phyloP scores from a whole-genome alignment of 2,329 filamentous ascomycete genomes.

The Fusarium sp. region DNA sequence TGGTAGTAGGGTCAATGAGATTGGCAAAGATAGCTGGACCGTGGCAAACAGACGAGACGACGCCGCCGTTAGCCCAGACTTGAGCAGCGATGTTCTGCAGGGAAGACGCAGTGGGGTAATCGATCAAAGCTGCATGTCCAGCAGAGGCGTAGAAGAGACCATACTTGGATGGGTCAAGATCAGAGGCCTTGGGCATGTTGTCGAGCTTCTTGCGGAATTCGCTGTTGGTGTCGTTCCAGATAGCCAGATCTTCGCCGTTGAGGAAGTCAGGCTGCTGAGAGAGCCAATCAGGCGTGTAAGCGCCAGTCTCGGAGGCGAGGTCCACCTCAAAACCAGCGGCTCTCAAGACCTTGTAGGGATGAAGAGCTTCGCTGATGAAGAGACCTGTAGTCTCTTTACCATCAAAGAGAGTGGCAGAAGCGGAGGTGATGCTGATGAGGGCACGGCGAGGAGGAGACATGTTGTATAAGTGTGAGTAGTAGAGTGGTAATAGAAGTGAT shows the following conservation, averaged over 20 bases:
- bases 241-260: constrained; percentile 9
- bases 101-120: constrained; percentile 10
- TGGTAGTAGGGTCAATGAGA: constrained; percentile 2
- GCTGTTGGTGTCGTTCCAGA: constrained; percentile 54
- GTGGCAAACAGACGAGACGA: constrained; percentile 17
- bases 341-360: constrained; percentile 11
- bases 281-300: constrained; percentile 16
- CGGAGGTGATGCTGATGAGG: constrained; percentile 26
- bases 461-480: not conserved
- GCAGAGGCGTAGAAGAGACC: constrained; percentile 37
- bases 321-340: constrained; percentile 16
- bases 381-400: constrained; percentile 20
- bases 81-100: constrained; percentile 15
- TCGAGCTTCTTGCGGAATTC: constrained; percentile 60
- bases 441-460: constrained; percentile 24
- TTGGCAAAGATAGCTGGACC: constrained; percentile 18
- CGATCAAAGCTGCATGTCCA: constrained; percentile 19
- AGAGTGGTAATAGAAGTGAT: not conserved
- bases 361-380: constrained; percentile 10
- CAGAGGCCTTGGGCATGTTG: constrained; percentile 52
- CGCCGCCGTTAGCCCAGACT: constrained; percentile 2
- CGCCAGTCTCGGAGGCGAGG: constrained; percentile 9
- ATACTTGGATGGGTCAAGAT: constrained; percentile 41
- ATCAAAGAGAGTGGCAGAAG: constrained; percentile 16
- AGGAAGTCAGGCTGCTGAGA: constrained; percentile 22